These are phyloP conservation scores for Cladosporium sp. DNA, from an alignment of 2,329 filamentous ascomycete genomes.

Conservation along the genomic window DNA sequence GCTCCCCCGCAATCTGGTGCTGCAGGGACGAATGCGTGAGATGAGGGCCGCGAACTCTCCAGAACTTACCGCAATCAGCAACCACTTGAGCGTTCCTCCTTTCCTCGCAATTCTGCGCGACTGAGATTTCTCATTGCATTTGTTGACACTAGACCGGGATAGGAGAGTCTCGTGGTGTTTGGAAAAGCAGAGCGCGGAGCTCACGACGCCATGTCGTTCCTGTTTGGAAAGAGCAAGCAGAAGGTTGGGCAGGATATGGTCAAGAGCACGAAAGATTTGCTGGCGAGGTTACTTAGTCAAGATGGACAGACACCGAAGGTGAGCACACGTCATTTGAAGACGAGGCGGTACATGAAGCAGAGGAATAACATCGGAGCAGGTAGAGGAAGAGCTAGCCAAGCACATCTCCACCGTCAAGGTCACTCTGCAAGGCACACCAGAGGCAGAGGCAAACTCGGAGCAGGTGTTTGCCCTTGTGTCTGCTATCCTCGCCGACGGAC, in stretches of 20 bases:
- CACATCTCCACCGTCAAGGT: slow-evolving; percentile 88
- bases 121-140: neutral
- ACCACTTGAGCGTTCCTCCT: neutral
- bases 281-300: slow-evolving; percentile 53
- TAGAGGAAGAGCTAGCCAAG: slow-evolving; percentile 79
- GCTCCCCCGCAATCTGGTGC: neutral
- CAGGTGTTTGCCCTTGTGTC: slow-evolving; percentile 83
- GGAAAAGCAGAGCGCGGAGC: slow-evolving; percentile 1
- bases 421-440: slow-evolving; percentile 88
- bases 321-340: slow-evolving; percentile 27
- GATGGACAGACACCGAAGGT: slow-evolving; percentile 52
- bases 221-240: slow-evolving; percentile 60
- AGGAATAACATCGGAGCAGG: slow-evolving; percentile 44
- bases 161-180: neutral
- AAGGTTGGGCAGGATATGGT: slow-evolving; percentile 61
- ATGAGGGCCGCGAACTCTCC: neutral
- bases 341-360: neutral
- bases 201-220: slow-evolving; percentile 58
- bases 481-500: slow-evolving; percentile 80
- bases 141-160: neutral
- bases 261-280: slow-evolving; percentile 59
- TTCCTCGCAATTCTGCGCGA: neutral
- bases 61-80: neutral
- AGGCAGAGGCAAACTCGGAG: slow-evolving; percentile 80
- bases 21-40: neutral